Evolutionary conservation across 371 early-diverging fungal species (phyloP).

Genomic region (Saksenaea oblongispora): DNA sequence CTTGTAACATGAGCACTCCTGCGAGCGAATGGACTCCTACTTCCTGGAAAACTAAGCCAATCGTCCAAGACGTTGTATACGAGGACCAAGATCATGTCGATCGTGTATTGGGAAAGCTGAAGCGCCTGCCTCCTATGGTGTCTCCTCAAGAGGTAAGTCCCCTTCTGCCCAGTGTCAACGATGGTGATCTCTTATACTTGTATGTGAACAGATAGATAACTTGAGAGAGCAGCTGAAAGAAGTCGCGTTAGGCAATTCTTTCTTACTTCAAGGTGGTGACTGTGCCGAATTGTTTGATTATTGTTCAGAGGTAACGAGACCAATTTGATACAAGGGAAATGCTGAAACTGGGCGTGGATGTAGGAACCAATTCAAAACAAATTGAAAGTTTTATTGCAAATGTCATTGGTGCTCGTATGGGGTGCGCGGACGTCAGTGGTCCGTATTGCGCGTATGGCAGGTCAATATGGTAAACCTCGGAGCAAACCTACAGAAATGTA

Average conservation of each 20-base stretch:
- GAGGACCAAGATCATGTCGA: constrained; percentile 73
- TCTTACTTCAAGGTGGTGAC: constrained; percentile 96
- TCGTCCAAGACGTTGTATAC: constrained; percentile 90
- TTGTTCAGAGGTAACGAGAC: constrained; percentile 74
- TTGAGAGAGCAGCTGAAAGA: constrained; percentile 83
- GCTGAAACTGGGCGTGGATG: not conserved
- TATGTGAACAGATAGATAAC: constrained; percentile 66
- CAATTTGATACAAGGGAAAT: not conserved
- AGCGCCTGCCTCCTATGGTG: constrained; percentile 90
- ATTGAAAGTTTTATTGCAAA: constrained; percentile 94
- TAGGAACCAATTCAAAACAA: constrained; percentile 89
- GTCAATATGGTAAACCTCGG: constrained; percentile 97
- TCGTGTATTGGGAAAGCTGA: constrained; percentile 74
- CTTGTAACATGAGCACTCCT: not conserved
- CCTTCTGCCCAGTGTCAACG: not conserved
- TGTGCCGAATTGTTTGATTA: constrained; percentile 98
- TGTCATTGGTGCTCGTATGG: constrained; percentile 94
- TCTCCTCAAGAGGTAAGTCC: constrained; percentile 76
- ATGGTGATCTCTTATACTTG: not conserved
- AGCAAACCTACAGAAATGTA: constrained; percentile 88
- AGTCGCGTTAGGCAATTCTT: constrained; percentile 89
- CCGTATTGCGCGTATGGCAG: constrained; percentile 97
- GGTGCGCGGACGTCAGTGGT: constrained; percentile 92
- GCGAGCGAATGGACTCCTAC: constrained; percentile 69
- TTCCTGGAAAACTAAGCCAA: constrained; percentile 84